Evolutionary conservation across 805 yeast genomes (phyloP).

Genomic region (Candida morakotiae): DNA sequence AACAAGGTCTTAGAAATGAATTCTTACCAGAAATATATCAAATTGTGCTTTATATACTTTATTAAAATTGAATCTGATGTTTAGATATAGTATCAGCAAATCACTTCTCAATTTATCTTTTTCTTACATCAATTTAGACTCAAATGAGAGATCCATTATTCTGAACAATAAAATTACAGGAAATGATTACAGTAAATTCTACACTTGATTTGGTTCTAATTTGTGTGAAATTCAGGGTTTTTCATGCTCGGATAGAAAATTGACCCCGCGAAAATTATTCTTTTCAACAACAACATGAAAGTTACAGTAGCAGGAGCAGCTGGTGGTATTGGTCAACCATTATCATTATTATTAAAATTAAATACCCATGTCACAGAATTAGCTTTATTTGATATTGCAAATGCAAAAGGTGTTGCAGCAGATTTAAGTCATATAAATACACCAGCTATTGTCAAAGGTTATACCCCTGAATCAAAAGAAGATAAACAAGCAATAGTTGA

Average conservation of each 20-base stretch:
- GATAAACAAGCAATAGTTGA: slow-evolving; percentile 33
- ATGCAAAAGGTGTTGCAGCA: slow-evolving; percentile 45
- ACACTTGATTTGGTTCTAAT: too few relatives aligned
- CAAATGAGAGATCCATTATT: too few relatives aligned
- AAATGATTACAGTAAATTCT: too few relatives aligned
- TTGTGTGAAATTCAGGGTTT: too few relatives aligned
- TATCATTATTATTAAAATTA: slow-evolving; percentile 39
- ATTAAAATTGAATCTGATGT: too few relatives aligned
- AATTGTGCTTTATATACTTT: too few relatives aligned
- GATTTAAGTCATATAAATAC: slow-evolving; percentile 42
- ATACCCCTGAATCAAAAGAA: slow-evolving; percentile 36
- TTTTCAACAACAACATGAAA: slow-evolving; percentile 15
- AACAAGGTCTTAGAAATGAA: too few relatives aligned
- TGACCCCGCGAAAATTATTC: slow-evolving; percentile 2
- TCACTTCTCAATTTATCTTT: too few relatives aligned
- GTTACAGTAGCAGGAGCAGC: slow-evolving; percentile 49
- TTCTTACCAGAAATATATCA: too few relatives aligned
- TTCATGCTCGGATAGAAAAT: not conserved
- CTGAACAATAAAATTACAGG: too few relatives aligned
- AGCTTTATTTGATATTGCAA: slow-evolving; percentile 40
- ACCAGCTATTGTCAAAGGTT: slow-evolving; percentile 36
- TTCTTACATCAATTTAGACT: too few relatives aligned
- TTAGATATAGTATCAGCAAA: too few relatives aligned
- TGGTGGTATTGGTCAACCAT: slow-evolving; percentile 47
- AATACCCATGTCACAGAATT: slow-evolving; percentile 36